Evolutionary conservation across 2,329 filamentous ascomycete species (phyloP).

Genomic region (Cordyceps militaris): DNA sequence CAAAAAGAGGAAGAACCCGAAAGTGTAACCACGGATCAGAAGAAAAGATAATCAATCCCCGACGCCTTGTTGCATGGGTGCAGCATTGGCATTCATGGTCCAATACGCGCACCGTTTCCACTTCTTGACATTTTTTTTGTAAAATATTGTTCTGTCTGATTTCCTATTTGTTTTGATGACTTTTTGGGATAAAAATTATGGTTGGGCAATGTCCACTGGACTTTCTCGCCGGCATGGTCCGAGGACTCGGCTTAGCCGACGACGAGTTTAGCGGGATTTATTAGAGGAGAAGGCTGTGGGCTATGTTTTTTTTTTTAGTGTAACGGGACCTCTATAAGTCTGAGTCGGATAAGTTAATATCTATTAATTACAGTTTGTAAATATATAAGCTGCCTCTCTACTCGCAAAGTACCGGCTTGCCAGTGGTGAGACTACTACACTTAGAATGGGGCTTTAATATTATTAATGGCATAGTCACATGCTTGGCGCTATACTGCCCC

Average conservation of each 20-base stretch:
- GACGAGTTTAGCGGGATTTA: background rate
- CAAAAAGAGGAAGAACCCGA: constrained; percentile 24
- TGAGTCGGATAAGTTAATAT: background rate
- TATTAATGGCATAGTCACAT: constrained; percentile 5
- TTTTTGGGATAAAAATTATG: background rate
- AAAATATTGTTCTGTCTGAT: constrained; percentile 10
- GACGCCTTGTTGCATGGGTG: background rate
- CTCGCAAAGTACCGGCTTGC: no score
- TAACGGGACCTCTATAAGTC: background rate
- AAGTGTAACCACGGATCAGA: constrained; percentile 15
- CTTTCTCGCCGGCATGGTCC: background rate
- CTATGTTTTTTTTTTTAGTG: background rate
- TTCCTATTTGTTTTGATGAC: constrained; percentile 6
- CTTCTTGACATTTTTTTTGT: constrained; percentile 1
- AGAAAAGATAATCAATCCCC: background rate
- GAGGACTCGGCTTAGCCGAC: background rate
- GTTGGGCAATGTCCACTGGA: background rate
- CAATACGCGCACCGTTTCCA: background rate
- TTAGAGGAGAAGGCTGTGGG: background rate
- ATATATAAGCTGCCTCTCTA: background rate
- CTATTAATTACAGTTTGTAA: background rate
- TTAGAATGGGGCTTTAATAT: background rate
- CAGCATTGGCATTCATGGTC: background rate
- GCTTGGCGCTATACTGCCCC: background rate
- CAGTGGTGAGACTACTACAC: background rate